Base-by-base conservation (phyloP, 129 eudicot genomes). In the Gnaphalium uliginosum region DNA sequence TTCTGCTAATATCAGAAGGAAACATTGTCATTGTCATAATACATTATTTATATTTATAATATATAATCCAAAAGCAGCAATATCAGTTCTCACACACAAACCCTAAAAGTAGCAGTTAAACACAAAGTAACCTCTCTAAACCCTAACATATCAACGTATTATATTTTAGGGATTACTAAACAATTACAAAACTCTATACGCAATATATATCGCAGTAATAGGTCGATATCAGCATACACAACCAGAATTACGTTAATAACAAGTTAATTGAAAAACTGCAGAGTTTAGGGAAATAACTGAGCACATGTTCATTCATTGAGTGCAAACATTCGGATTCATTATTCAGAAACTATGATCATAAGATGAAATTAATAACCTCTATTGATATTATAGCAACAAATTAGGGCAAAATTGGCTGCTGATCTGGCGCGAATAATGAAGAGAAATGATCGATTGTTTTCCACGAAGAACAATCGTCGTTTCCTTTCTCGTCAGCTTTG, bases 1-100 rank as follows among this genome's bases (percentile, higher is more conserved):
- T 79, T 63, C 76, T 74, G 62, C 62, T 63, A 83, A 79, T 62
- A 51, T 10, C 63, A 78, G 6, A 23, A 63, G 57, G 29, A 60
- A 48, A 26, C 10, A 25, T 39, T 30, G 10, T 48, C 10, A 25
- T 39, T 30, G 10, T 48, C 23, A 24, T 46, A 32, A 78, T 69
- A 43, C 48, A 54, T 22, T 43, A 32, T 33, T 70, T 30, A 4
- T 43, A 32, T 33, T 70, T 30, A 4, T 15, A 78, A 57, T 6
- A 17, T 1, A 54, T 37, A 35, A 68, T 69, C 69, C 39, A 37
- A 43, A 57, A 54, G 63, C 68, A 56, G 60, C 17, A 67, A 56
- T 75, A 77, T 14, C 48, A 19, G 14, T 43, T 58, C 66, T 66
- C 17, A 33, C 5, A 53, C 5, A 25, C 19, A 64, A 65, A 48